Conservation (phyloP, 2,329 filamentous ascomycete genomes). For the Alternaria dauci region DNA sequence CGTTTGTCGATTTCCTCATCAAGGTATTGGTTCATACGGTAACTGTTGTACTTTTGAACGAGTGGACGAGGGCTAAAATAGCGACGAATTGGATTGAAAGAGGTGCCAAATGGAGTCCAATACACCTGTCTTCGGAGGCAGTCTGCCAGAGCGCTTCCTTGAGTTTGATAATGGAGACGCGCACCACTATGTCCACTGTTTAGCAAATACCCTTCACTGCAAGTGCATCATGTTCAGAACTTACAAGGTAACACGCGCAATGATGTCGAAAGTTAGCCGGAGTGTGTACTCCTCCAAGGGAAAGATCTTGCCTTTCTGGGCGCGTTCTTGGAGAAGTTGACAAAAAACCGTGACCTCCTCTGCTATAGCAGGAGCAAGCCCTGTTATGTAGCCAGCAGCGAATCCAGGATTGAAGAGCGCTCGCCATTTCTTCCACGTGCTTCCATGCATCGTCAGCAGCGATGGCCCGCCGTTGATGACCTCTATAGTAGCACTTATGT, state of each 20-base stretch:
- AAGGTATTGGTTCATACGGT: conserved; percentile 24
- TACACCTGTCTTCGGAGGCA: conserved; percentile 21
- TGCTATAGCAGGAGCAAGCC: conserved; percentile 32
- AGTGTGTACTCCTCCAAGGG: conserved; percentile 25
- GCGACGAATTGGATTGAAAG: conserved; percentile 23
- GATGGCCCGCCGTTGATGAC: conserved; percentile 13
- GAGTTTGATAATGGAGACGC: conserved; percentile 21
- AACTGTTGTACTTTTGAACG: conserved; percentile 20
- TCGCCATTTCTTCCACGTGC: conserved; percentile 42
- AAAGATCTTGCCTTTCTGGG: conserved; percentile 17
- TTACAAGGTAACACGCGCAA: conserved; percentile 27
- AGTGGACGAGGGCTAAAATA: conserved; percentile 20
- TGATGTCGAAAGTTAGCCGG: conserved; percentile 28
- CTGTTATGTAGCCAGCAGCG: conserved; percentile 56
- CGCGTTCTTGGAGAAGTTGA: conserved; percentile 15
- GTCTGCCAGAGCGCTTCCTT: conserved; percentile 17
- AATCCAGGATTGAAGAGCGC: conserved; percentile 30
- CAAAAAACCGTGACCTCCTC: conserved; percentile 27
- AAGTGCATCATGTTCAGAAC: background rate
- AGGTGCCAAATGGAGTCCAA: conserved; percentile 22
- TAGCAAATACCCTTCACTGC: background rate
- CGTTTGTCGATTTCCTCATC: conserved; percentile 23
- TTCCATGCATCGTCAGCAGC: conserved; percentile 22
- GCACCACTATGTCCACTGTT: conserved; percentile 10
- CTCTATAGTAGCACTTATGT: conserved; percentile 31